phyloP scores from a whole-genome alignment of 2,329 filamentous ascomycete species.

The Mollisiaceae sp. region DNA sequence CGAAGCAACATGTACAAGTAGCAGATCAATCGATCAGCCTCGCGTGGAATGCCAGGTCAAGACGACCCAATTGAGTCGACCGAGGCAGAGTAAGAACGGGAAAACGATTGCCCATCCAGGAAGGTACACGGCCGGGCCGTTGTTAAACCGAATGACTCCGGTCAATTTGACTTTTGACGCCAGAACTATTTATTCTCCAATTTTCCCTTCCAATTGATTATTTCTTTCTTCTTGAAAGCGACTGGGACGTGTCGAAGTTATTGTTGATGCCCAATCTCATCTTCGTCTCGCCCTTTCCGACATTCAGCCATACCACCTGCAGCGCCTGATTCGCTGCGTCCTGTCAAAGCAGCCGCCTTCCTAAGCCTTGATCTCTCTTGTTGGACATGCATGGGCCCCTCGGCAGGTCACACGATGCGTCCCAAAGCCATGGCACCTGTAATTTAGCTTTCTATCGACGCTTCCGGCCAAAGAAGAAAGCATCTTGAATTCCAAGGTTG shows the following conservation, averaged over 20 bases:
- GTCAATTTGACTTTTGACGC: too few species aligned
- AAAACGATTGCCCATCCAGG: slow-evolving; percentile 1
- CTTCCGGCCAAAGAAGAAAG: background rate
- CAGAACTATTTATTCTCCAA: background rate
- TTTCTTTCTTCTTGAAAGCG: background rate
- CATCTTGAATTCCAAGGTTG: background rate
- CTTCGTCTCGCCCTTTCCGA: background rate
- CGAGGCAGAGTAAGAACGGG: slow-evolving; percentile 2
- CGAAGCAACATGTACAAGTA: background rate
- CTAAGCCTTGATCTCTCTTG: background rate
- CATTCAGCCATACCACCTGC: background rate
- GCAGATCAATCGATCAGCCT: background rate
- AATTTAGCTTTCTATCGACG: background rate
- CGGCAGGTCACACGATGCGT: background rate
- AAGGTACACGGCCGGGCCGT: background rate
- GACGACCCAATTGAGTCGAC: background rate
- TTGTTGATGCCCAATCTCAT: background rate
- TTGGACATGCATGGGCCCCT: background rate
- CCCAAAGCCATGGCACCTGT: background rate
- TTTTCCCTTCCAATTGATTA: background rate
- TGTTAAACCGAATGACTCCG: too few species aligned
- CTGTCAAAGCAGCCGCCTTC: background rate
- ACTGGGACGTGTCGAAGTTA: background rate
- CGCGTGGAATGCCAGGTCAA: background rate
- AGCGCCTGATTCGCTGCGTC: background rate